Evolutionary conservation across 2,329 filamentous ascomycete species (phyloP).

Genomic region (Alternaria metachromatica): DNA sequence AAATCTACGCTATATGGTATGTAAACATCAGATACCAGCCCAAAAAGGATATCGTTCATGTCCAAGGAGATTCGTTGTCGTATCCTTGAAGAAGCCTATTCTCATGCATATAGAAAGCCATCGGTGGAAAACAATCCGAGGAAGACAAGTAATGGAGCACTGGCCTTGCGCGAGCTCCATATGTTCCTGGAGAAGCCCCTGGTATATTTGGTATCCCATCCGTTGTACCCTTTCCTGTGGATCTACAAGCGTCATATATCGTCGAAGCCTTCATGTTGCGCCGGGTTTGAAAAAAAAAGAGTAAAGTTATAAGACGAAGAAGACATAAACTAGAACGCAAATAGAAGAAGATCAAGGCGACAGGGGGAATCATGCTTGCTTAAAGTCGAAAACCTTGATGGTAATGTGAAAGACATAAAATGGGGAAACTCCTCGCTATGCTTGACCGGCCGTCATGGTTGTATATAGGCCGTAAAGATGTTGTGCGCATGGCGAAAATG

Average conservation of each 20-base stretch:
- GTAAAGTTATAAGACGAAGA: neutral
- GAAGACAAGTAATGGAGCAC: neutral
- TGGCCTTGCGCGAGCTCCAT: neutral
- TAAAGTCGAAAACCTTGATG: constrained; percentile 6
- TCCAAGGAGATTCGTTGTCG: constrained; percentile 5
- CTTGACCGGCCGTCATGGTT: constrained; percentile 9
- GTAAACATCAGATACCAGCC: neutral
- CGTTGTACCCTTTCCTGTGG: neutral
- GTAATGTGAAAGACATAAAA: neutral
- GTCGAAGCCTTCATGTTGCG: constrained; percentile 1
- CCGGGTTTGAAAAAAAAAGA: neutral
- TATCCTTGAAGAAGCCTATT: neutral
- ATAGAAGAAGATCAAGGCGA: constrained; percentile 2
- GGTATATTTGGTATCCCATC: constrained; percentile 1
- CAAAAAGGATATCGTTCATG: neutral
- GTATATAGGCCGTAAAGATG: constrained; percentile 8
- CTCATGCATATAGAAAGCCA: neutral
- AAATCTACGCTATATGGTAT: constrained; percentile 1
- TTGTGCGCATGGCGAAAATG: constrained; percentile 11
- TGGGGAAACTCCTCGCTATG: constrained; percentile 18
- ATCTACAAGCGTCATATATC: constrained; percentile 13
- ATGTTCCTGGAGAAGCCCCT: neutral
- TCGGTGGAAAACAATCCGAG: neutral
- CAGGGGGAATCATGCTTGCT: constrained; percentile 18
- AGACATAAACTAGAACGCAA: neutral